Conservation (phyloP, 805 yeast species). For the Metschnikowia kofuensis region DNA sequence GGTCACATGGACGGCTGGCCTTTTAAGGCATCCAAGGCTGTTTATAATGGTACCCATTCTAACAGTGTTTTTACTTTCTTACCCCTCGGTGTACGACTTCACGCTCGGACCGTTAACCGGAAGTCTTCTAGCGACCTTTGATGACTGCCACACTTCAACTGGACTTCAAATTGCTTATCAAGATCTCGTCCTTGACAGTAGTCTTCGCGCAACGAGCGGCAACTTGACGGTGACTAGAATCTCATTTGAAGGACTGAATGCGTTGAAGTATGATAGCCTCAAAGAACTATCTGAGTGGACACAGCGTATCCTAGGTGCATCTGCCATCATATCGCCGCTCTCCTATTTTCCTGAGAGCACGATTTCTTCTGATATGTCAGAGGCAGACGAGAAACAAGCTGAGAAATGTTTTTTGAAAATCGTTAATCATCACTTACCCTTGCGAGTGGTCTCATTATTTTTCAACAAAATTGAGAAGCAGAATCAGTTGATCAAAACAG, state of each 20-base stretch:
- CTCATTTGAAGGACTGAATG: slow-evolving; percentile 9
- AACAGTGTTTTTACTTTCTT: slow-evolving; percentile 31
- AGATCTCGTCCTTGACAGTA: not conserved
- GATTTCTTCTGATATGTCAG: not conserved
- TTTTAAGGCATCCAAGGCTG: slow-evolving; percentile 27
- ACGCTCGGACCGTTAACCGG: slow-evolving; percentile 27
- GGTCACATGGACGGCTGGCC: slow-evolving; percentile 16
- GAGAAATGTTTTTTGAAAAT: slow-evolving; percentile 17
- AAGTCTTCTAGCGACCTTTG: slow-evolving; percentile 7
- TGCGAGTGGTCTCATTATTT: slow-evolving; percentile 22
- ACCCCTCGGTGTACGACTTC: slow-evolving; percentile 34
- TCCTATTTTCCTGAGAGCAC: slow-evolving; percentile 1
- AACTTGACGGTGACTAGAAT: slow-evolving; percentile 3
- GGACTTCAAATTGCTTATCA: not conserved
- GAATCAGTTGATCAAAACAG: slow-evolving; percentile 30
- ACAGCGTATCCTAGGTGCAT: slow-evolving; percentile 2
- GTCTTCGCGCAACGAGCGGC: not conserved
- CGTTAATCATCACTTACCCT: slow-evolving; percentile 27
- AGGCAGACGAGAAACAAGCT: slow-evolving; percentile 6
- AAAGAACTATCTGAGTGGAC: slow-evolving; percentile 8
- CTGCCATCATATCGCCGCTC: slow-evolving; percentile 15
- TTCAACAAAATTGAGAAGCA: slow-evolving; percentile 22
- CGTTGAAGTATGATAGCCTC: slow-evolving; percentile 9
- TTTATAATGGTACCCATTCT: slow-evolving; percentile 32
- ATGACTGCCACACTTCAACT: slow-evolving; percentile 4